Conservation (phyloP, 306 rosid genomes). For the Cercis canadensis region DNA sequence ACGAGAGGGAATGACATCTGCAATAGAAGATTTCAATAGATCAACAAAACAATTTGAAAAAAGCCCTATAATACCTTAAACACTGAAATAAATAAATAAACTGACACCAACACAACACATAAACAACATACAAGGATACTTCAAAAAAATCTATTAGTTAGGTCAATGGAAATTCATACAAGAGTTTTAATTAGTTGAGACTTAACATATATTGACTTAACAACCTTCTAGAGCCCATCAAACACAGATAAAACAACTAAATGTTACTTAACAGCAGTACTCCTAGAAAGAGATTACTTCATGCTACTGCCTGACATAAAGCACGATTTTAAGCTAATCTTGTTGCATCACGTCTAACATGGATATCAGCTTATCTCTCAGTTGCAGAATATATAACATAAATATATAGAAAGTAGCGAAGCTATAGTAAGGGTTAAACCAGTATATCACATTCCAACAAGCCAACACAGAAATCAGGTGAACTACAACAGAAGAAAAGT, state of each 20-base stretch:
- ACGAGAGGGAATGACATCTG: conserved; percentile 85
- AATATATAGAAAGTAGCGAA: too few relatives aligned
- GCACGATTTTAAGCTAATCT: background rate
- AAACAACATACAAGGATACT: too few relatives aligned
- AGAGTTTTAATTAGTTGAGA: too few relatives aligned
- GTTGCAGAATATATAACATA: too few relatives aligned
- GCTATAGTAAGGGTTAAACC: background rate
- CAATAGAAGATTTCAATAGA: conserved; percentile 38
- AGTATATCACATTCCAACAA: conserved; percentile 2
- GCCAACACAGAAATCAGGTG: background rate
- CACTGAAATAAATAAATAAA: conserved; percentile 12
- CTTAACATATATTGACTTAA: background rate
- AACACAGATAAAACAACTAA: conserved; percentile 8
- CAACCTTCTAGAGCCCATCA: conserved; percentile 21
- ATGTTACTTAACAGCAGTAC: background rate
- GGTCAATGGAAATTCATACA: too few relatives aligned
- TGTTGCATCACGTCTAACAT: background rate
- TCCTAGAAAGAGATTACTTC: conserved; percentile 6
- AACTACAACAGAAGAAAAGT: background rate
- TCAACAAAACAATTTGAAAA: conserved; percentile 27
- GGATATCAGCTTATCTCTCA: background rate
- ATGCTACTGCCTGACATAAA: conserved; percentile 10
- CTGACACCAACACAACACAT: background rate
- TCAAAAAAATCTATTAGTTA: too few relatives aligned
- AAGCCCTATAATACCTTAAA: background rate